Percentiles rank a stretch among this genome's conserved stretches.
phyloP scores from a whole-genome alignment of 2,329 filamentous ascomycete species.

The Paraphoma chrysanthemicola region DNA sequence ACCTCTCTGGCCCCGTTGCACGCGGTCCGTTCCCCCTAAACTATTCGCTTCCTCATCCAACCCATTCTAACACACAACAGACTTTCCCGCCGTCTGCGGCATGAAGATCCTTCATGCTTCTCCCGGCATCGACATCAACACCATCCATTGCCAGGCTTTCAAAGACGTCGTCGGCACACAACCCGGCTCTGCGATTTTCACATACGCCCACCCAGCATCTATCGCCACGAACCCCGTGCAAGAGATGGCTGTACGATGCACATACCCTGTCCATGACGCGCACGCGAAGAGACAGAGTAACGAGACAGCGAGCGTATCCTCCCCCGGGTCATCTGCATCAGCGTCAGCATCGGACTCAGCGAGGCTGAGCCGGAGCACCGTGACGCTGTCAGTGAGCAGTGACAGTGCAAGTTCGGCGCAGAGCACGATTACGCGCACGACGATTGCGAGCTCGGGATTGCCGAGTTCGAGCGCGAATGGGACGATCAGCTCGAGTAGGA shows the following conservation, averaged over 20 bases:
- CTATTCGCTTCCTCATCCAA: not conserved
- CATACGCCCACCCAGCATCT: constrained; percentile 14
- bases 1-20: constrained; percentile 5
- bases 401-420: not conserved
- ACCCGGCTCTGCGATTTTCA: constrained; percentile 29
- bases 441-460: constrained; percentile 4
- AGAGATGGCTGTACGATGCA: constrained; percentile 22
- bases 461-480: constrained; percentile 4
- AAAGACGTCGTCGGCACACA: constrained; percentile 26
- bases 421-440: constrained; percentile 1
- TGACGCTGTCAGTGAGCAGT: not conserved
- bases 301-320: not conserved
- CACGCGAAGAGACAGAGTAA: not conserved
- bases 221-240: constrained; percentile 37
- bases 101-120: constrained; percentile 27
- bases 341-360: not conserved
- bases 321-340: not conserved
- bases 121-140: constrained; percentile 14
- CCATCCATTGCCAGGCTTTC: constrained; percentile 31
- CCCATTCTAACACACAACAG: constrained; percentile 4
- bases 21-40: not conserved
- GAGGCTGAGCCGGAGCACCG: not conserved
- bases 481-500: constrained; percentile 1
- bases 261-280: not conserved
- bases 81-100: constrained; percentile 32